phyloP scores from a whole-genome alignment of 1,284 basidiomycete genomes.

The Neonothopanus nambi region DNA sequence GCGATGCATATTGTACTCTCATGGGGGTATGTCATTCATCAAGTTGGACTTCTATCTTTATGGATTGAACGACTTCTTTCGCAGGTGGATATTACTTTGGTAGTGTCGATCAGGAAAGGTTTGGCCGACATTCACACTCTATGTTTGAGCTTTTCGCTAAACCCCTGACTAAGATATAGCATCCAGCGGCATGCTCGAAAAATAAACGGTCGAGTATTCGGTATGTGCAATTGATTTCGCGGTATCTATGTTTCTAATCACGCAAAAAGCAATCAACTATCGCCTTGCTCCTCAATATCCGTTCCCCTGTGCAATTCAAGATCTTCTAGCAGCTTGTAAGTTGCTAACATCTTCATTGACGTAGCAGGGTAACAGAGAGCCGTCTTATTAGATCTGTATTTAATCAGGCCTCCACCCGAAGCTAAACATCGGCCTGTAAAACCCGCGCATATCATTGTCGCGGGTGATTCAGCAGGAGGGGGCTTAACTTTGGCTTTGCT shows the following conservation, averaged over 20 bases:
- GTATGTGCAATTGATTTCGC: slow-evolving; percentile 38
- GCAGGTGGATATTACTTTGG: slow-evolving; percentile 82
- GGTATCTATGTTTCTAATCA: slow-evolving; percentile 4
- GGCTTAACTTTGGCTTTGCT: slow-evolving; percentile 84
- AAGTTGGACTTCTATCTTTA: background rate
- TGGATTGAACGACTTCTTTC: slow-evolving; percentile 4
- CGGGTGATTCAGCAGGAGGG: slow-evolving; percentile 95
- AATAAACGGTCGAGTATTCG: slow-evolving; percentile 85
- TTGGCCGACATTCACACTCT: slow-evolving; percentile 7
- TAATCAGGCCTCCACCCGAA: slow-evolving; percentile 67
- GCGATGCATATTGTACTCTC: slow-evolving; percentile 84
- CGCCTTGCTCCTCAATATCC: slow-evolving; percentile 93
- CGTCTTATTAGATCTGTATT: slow-evolving; percentile 42
- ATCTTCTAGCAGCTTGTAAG: slow-evolving; percentile 81
- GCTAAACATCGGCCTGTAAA: slow-evolving; percentile 76
- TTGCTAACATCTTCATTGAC: slow-evolving; percentile 9
- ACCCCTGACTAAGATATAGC: slow-evolving; percentile 45
- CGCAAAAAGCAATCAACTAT: slow-evolving; percentile 77
- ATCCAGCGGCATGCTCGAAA: slow-evolving; percentile 89
- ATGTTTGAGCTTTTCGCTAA: background rate
- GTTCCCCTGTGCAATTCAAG: slow-evolving; percentile 93
- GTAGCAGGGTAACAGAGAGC: slow-evolving; percentile 1
- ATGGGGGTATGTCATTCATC: slow-evolving; percentile 66
- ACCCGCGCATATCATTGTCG: slow-evolving; percentile 81
- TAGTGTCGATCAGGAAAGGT: slow-evolving; percentile 78